Evolutionary conservation across 169 alveolate genomes (phyloP), one percentile per base, ranked within the genome.

Genomic region (Cryptosporidium ryanae): DNA sequence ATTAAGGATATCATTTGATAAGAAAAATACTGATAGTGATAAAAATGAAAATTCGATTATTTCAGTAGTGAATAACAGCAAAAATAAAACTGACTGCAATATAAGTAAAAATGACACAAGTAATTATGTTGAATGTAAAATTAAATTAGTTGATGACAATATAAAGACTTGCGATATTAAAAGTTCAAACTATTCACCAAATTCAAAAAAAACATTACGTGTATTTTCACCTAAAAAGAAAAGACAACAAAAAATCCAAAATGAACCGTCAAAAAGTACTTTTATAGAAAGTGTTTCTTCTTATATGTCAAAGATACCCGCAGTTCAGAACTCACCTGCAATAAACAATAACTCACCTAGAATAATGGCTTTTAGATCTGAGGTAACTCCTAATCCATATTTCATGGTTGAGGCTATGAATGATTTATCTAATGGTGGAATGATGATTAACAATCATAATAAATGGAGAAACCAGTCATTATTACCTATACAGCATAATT

Each of bases 1-100:
- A 15, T 59, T 76, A n/a, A 55, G 87, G 38, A 63, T 76, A 43
- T 76, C 87, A 13, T 76, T 76, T 25, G 87, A 76, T 32, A 6
- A 23, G 15, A 55, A 8, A 2, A 21, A 76, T 21, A 10, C 4
- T 2, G 64, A 76, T 52, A 52, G 8, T 52, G 13, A 12, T 52
- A 52, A 52, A 52, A 12, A 52, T 52, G 21, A 52, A n/a, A 21
- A 17, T 52, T 7, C 63, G 27, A 52, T 7, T 52, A 7, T 21
- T 1, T 21, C 63, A 52, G 8, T n/a, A n/a, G 5, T 21, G 27
- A 17, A 52, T 52, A 21, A 52, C 21, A 52, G 5, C 13, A 52
- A 52, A 0, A 52, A 52, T n/a, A n/a, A n/a, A 1, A 52, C 10
- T 52, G 63, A 52, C 5, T n/a, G 63, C 5, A 52, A 52, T 52